Evolutionary conservation across 106 monocot genomes (phyloP), one percentile per base, ranked within the genome.

Genomic region (Allium sativum): DNA sequence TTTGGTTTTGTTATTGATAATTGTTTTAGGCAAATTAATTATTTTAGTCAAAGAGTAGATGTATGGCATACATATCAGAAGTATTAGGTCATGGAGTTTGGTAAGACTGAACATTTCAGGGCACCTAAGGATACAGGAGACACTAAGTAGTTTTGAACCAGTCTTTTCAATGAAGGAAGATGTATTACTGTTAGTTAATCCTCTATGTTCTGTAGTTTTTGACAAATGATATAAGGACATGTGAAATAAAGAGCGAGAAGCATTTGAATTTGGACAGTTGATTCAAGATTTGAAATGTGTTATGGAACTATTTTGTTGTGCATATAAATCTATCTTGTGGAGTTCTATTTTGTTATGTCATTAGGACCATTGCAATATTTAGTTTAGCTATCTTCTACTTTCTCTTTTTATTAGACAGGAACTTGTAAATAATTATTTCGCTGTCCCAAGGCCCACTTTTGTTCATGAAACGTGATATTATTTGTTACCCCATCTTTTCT

Each of bases 91-190:
- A 77, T 65, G 19, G 86, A 74, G 47, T 65, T 70, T 8, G 67
- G 68, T 31, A 62, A 70, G 15, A 18, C 64, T 21, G 48, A 55
- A 21, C 70, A 78, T 40, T 79, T 82, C 51, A 70, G 76, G 40
- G 55, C 57, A 11, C 66, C 66, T 1, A 14, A 20, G 16, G 22
- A 41, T 3, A 11, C 44, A 18, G 45, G 3, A 48, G 19, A 54
- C 62, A n/a, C n/a, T n/a, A 9, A 16, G 18, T 14, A 58, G 79
- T 55, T 70, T 70, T 46, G 56, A 19, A 1, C 18, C 64, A 9
- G 48, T 80, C 8, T 65, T 77, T 21, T 70, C 71, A 0, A 85
- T 85, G 85, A 12, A 79, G 10, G 79, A 84, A 17, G 79, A 79
- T 61, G 62, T 81, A 16, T 12, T 72, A 57, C 55, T 42, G 22